Conservation (phyloP, 2,329 filamentous ascomycete species). For the Xylaria polymorpha region DNA sequence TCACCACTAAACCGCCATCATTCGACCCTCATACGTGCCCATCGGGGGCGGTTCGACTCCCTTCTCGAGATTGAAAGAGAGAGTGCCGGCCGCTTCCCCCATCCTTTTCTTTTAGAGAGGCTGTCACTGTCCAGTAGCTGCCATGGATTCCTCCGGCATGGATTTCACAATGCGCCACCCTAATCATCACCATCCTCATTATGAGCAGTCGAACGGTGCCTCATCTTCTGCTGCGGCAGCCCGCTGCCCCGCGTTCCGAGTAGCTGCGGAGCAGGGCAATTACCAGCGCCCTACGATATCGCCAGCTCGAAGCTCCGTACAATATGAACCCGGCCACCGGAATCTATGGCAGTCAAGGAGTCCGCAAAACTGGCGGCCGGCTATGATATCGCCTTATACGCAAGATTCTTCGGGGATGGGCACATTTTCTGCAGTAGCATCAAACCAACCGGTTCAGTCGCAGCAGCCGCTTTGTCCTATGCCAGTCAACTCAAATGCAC, state of each 20-base stretch:
- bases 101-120: slow-evolving; percentile 16
- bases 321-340: slow-evolving; percentile 44
- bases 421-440: slow-evolving; percentile 2
- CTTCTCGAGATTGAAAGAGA: slow-evolving; percentile 22
- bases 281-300: slow-evolving; percentile 40
- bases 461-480: slow-evolving; percentile 25
- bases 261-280: slow-evolving; percentile 43
- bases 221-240: slow-evolving; percentile 42
- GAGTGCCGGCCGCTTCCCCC: slow-evolving; percentile 25
- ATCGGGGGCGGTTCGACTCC: slow-evolving; percentile 11
- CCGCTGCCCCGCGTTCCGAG: slow-evolving; percentile 48
- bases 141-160: slow-evolving; percentile 48
- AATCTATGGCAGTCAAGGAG: slow-evolving; percentile 32
- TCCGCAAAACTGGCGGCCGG: slow-evolving; percentile 33
- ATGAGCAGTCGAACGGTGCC: slow-evolving; percentile 24
- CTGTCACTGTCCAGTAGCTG: slow-evolving; percentile 23
- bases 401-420: slow-evolving; percentile 18
- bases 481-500: slow-evolving; percentile 12
- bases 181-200: slow-evolving; percentile 35
- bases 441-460: slow-evolving; percentile 21
- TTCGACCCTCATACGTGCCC: slow-evolving; percentile 35
- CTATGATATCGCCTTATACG: slow-evolving; percentile 21
- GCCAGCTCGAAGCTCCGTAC: slow-evolving; percentile 35
- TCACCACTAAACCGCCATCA: slow-evolving; percentile 26
- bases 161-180: slow-evolving; percentile 46